Evolutionary conservation across 2,329 filamentous ascomycete species (phyloP), one percentile per base, ranked within the genome.

Genomic region (Hypoxylon sp.): DNA sequence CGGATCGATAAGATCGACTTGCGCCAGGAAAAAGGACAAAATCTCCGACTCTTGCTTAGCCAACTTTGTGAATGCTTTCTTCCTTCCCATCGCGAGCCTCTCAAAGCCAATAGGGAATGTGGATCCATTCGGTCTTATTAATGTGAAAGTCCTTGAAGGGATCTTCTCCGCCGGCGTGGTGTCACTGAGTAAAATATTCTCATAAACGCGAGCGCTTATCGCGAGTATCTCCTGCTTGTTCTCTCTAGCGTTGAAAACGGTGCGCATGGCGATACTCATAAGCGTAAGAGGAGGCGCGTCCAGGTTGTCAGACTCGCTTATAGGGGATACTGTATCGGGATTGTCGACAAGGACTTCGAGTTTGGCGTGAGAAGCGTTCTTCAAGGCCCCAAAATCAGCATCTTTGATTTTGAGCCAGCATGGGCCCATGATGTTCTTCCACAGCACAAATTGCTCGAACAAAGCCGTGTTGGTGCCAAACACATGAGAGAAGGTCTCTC

Each of bases 381-480:
- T 95, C 70, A 98, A 85, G 4, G 91, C 84, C 16, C 86, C 85
- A 76, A 97, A 97, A 77, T 97, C 90, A 28, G 92, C 92, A 70
- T 91, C 90, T 70, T 93, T 87, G 58, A 99, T 96, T 75, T 91
- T 94, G 46, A 99, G 86, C 96, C 96, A 99, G 78, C 96, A 98
- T 28, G 96, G 96, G 1, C 96, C 96, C 95, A 97, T 99, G 72
- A 99, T 92, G 75, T 97, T 97, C 81, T 97, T 98, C 92, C 94
- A 97, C 4, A 99, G 85, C 18, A 99, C 96, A 75, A 99, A 99
- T 73, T 99, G 96, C 79, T 99, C 96, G 72, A 99, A 99, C 0
- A 99, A 84, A 0, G 93, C 89, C 0, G 96, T 99, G 77, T 96
- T 97, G 60, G 91, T 91, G 26, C 96, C 96, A 71, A 99, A 99